These are phyloP conservation scores for Dactylorhiza incarnata DNA, from an alignment of 106 monocot genomes.

Conservation along the genomic window DNA sequence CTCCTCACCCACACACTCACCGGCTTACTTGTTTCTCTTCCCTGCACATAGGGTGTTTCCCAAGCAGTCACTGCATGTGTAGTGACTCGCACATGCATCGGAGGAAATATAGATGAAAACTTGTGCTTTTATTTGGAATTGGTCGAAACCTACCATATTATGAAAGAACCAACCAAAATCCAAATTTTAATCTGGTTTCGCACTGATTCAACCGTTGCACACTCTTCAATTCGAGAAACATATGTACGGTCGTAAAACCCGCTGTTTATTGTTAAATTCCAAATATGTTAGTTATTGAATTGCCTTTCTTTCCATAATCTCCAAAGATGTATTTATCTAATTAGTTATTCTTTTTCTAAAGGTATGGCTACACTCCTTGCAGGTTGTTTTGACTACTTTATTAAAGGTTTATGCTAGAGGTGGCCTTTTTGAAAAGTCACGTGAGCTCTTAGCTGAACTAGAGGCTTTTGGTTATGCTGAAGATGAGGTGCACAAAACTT, in stretches of 20 bases:
- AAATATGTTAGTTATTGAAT: neutral
- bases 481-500: conserved; percentile 58
- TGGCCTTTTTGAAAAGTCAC: conserved; percentile 79
- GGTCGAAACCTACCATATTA: neutral
- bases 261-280: neutral
- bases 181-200: neutral
- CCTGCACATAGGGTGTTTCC: neutral
- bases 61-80: neutral
- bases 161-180: neutral
- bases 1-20: neutral
- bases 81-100: neutral
- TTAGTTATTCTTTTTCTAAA: neutral
- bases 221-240: neutral
- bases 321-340: neutral
- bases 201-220: neutral
- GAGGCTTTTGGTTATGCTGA: conserved; percentile 58
- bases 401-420: conserved; percentile 84
- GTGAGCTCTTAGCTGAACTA: conserved; percentile 58
- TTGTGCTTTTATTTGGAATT: neutral
- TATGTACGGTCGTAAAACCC: neutral
- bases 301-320: neutral
- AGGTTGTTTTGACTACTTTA: conserved; percentile 89
- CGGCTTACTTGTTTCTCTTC: neutral
- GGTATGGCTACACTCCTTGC: conserved; percentile 9
- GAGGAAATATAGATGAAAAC: neutral